Evolutionary conservation across 371 early-diverging fungal species (phyloP).

Genomic region (Choanephora cucurbitarum): DNA sequence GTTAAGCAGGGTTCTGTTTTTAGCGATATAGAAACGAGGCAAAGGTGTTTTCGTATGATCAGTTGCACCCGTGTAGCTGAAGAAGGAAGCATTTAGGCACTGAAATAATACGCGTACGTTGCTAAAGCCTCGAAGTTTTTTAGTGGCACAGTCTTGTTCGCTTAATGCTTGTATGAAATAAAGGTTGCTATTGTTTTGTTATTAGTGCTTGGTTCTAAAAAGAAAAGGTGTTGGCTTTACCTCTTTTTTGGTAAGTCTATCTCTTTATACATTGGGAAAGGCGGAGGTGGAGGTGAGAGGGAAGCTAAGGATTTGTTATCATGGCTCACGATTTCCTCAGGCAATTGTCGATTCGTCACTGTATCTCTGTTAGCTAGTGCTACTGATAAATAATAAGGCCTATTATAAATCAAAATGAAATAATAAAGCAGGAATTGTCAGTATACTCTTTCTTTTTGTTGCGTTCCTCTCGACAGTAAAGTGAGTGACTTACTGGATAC

Average conservation of each 20-base stretch:
- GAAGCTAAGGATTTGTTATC: not conserved
- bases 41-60: slow-evolving; percentile 19
- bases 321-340: slow-evolving; percentile 12
- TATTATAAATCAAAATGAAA: too few relatives aligned
- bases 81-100: slow-evolving; percentile 35
- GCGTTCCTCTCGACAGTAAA: not conserved
- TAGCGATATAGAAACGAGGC: slow-evolving; percentile 47
- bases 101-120: slow-evolving; percentile 35
- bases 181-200: slow-evolving; percentile 15
- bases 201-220: too few relatives aligned
- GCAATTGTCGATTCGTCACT: not conserved
- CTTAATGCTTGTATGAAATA: slow-evolving; percentile 37
- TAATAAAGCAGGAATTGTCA: too few relatives aligned
- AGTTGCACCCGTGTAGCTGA: slow-evolving; percentile 21
- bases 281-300: not conserved
- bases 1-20: slow-evolving; percentile 41
- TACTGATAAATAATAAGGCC: slow-evolving; percentile 15
- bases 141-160: slow-evolving; percentile 23
- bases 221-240: not conserved
- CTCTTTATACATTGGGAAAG: slow-evolving; percentile 20
- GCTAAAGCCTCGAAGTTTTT: slow-evolving; percentile 31
- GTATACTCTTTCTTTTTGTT: too few relatives aligned
- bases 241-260: slow-evolving; percentile 13
- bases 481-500: slow-evolving; percentile 15
- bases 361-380: slow-evolving; percentile 1